Conservation (phyloP, 331 rosid genomes). For the Ulmus americana region DNA sequence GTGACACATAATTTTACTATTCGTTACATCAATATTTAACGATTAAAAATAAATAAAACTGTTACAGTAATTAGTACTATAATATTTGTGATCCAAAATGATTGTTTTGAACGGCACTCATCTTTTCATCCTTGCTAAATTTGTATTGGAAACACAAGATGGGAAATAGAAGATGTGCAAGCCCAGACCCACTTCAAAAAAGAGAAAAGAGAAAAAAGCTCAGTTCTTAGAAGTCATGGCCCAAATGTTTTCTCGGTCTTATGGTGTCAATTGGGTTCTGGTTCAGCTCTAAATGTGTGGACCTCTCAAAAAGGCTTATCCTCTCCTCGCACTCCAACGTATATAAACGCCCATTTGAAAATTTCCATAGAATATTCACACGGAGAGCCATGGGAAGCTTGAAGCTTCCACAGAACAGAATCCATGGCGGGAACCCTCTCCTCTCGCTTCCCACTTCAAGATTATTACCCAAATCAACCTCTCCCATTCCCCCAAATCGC, state of each 20-base stretch:
- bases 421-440: slow-evolving; percentile 26
- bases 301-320: slow-evolving; percentile 31
- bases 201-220: no score
- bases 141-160: no score
- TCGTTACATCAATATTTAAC: no score
- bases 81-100: no score
- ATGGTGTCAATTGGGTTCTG: not conserved
- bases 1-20: no score
- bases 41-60: no score
- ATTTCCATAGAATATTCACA: not conserved
- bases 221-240: not conserved
- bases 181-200: no score
- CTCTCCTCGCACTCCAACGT: slow-evolving; percentile 25
- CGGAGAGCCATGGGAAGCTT: slow-evolving; percentile 36
- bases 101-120: no score
- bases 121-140: no score
- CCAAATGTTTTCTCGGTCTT: not conserved
- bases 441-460: slow-evolving; percentile 24
- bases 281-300: slow-evolving; percentile 4
- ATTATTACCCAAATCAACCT: slow-evolving; percentile 21
- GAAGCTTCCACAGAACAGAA: slow-evolving; percentile 24
- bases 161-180: no score
- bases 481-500: slow-evolving; percentile 20
- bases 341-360: slow-evolving; percentile 25
- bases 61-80: no score